phyloP scores from a whole-genome alignment of 306 rosid species.

The Rosa rugosa region DNA sequence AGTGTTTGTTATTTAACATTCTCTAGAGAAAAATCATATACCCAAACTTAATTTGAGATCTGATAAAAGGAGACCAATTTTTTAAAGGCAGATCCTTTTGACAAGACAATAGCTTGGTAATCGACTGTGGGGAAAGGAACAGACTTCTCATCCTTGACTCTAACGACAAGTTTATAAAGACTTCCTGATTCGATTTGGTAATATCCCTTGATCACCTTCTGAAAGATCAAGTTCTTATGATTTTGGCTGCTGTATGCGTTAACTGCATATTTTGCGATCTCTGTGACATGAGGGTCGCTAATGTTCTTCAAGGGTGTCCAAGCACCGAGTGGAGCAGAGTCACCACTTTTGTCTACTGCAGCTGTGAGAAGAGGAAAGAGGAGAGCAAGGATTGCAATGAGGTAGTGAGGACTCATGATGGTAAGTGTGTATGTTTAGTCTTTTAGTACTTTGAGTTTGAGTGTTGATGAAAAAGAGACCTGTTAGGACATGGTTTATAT shows the following conservation, averaged over 20 bases:
- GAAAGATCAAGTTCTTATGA: not conserved
- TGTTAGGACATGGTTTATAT: not conserved
- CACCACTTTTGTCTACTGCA: not conserved
- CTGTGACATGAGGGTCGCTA: not conserved
- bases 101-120: not conserved
- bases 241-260: not conserved
- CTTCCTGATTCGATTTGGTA: not conserved
- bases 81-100: not conserved
- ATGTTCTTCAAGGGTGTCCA: not conserved
- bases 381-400: not conserved
- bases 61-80: not conserved
- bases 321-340: not conserved
- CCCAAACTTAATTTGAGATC: not conserved
- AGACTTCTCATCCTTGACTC: not conserved
- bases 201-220: not conserved
- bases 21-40: not conserved
- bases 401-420: not conserved
- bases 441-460: not conserved
- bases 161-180: not conserved
- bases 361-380: not conserved
- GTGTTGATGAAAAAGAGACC: not conserved
- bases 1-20: not conserved
- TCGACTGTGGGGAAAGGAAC: not conserved
- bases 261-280: not conserved
- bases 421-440: not conserved